Evolutionary conservation across 495 filamentous ascomycete species (phyloP).

Genomic region (Penicillium herquei): DNA sequence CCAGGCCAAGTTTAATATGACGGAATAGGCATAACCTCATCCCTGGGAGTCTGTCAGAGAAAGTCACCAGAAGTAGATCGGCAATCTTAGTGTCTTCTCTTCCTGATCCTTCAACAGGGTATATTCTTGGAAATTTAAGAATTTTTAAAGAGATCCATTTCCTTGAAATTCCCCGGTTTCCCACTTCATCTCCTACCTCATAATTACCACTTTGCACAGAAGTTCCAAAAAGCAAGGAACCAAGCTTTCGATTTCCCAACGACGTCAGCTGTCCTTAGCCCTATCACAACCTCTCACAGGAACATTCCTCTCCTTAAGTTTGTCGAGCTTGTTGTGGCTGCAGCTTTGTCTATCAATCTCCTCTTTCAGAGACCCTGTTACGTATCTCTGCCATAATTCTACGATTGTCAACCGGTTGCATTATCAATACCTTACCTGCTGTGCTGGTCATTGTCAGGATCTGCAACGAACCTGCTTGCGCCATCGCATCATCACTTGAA

Average conservation of each 20-base stretch:
- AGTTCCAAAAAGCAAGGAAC: neutral
- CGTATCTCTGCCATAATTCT: slow-evolving; percentile 12
- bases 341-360: slow-evolving; percentile 18
- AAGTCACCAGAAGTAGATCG: neutral
- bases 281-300: neutral
- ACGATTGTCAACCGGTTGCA: neutral
- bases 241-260: neutral
- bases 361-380: slow-evolving; percentile 16
- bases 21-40: slow-evolving; percentile 4
- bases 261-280: slow-evolving; percentile 20
- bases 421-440: neutral
- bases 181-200: too few relatives aligned
- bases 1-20: slow-evolving; percentile 1
- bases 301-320: slow-evolving; percentile 9
- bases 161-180: too few relatives aligned
- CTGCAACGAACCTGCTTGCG: slow-evolving; percentile 3
- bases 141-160: neutral
- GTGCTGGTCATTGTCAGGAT: neutral
- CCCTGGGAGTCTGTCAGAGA: neutral
- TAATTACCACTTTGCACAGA: neutral
- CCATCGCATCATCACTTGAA: neutral
- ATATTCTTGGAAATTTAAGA: slow-evolving; percentile 1
- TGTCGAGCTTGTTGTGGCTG: neutral
- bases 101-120: neutral
- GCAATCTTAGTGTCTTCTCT: neutral